A percentile compares a stretch with the other conserved stretches of the same genome.
These are phyloP conservation scores for Aspergillus novofumigatus DNA, from an alignment of 2,329 filamentous ascomycete species.

Conservation along the genomic window DNA sequence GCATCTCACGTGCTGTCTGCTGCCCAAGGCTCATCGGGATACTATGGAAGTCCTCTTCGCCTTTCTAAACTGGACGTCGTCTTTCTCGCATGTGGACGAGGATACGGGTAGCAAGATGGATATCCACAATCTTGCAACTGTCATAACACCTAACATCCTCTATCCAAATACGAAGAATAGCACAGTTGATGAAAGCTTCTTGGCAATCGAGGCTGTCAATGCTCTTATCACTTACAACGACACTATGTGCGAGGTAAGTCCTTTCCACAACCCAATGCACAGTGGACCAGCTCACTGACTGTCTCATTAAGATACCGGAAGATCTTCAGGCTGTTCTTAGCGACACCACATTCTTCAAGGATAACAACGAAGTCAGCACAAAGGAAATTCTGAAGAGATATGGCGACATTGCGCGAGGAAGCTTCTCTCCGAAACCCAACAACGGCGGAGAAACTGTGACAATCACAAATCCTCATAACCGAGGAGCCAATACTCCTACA, in stretches of 20 bases:
- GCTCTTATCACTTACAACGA: slow-evolving; percentile 90
- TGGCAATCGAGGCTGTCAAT: slow-evolving; percentile 89
- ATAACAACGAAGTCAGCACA: slow-evolving; percentile 80
- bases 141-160: slow-evolving; percentile 93
- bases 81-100: slow-evolving; percentile 95
- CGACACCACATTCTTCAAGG: slow-evolving; percentile 77
- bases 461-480: slow-evolving; percentile 37
- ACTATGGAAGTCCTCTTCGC: slow-evolving; percentile 92
- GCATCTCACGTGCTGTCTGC: slow-evolving; percentile 84
- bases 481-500: slow-evolving; percentile 42
- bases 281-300: slow-evolving; percentile 1
- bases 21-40: slow-evolving; percentile 89
- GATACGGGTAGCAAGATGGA: slow-evolving; percentile 99
- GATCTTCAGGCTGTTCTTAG: slow-evolving; percentile 82
- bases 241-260: slow-evolving; percentile 88
- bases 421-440: slow-evolving; percentile 53
- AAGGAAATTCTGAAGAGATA: slow-evolving; percentile 96
- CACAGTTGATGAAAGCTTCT: slow-evolving; percentile 83
- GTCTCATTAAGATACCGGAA: slow-evolving; percentile 69
- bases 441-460: slow-evolving; percentile 52
- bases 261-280: background rate
- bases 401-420: slow-evolving; percentile 70
- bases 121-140: slow-evolving; percentile 91
- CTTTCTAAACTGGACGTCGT: slow-evolving; percentile 96
- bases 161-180: slow-evolving; percentile 65